Evolutionary conservation across 2,329 filamentous ascomycete genomes (phyloP).

Genomic region (Hymenoscyphus albidus): DNA sequence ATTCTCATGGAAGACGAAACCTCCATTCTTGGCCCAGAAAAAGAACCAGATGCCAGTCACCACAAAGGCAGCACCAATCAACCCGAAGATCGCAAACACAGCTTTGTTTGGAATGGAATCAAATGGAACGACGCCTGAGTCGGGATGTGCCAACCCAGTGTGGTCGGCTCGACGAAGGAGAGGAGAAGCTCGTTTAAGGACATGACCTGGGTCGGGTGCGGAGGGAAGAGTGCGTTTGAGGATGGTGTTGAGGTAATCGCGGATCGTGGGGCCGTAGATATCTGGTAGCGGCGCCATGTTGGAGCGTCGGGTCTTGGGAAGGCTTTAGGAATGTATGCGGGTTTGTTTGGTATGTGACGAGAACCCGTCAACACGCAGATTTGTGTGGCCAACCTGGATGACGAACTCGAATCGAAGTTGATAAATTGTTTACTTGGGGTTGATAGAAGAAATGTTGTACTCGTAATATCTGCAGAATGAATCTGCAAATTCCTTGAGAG

Average conservation of each 20-base stretch:
- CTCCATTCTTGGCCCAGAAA: conserved; percentile 96
- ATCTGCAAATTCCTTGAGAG: not conserved
- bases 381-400: not conserved
- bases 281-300: conserved; percentile 31
- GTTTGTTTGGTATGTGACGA: not conserved
- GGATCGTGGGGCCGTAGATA: conserved; percentile 10
- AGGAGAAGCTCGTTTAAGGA: conserved; percentile 7
- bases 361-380: not conserved
- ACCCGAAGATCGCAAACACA: conserved; percentile 80
- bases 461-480: not conserved
- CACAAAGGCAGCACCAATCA: conserved; percentile 76
- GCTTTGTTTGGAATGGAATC: conserved; percentile 55
- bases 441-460: not conserved
- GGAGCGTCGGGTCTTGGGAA: not conserved
- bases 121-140: conserved; percentile 49
- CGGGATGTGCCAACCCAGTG: conserved; percentile 37
- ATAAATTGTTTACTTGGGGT: not conserved
- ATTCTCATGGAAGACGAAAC: conserved; percentile 76
- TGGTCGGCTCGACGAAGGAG: conserved; percentile 15
- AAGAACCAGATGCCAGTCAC: conserved; percentile 89
- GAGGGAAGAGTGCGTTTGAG: conserved; percentile 23
- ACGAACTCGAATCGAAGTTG: not conserved
- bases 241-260: conserved; percentile 23
- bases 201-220: conserved; percentile 22
- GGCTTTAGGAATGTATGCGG: not conserved